Evolutionary conservation across 2,329 filamentous ascomycete species (phyloP).

Genomic region (Fusarium continuum): DNA sequence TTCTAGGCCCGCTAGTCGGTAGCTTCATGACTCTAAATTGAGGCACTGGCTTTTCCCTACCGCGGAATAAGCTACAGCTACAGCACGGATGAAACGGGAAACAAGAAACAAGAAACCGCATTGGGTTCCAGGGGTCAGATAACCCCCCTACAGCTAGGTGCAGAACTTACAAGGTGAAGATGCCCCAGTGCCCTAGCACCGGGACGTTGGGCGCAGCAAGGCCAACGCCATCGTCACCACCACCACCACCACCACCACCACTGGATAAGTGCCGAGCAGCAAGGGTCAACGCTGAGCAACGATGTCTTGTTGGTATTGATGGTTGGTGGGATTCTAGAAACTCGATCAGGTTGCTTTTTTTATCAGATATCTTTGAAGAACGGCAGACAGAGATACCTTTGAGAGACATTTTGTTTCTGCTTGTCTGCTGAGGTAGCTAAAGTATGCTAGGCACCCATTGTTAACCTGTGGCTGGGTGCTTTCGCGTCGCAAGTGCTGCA

Average conservation of each 20-base stretch:
- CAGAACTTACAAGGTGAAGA: too few species aligned
- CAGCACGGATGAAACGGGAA: conserved; percentile 26
- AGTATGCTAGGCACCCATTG: conserved; percentile 21
- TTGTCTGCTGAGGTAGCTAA: too few species aligned
- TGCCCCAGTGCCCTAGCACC: conserved; percentile 22
- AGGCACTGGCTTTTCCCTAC: conserved; percentile 16
- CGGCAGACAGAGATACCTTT: not conserved
- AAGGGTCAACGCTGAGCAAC: conserved; percentile 30
- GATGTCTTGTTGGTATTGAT: not conserved
- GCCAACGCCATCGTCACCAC: too few species aligned
- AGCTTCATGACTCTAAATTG: conserved; percentile 16
- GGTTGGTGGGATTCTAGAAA: not conserved
- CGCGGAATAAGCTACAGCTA: conserved; percentile 7
- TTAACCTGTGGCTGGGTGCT: not conserved
- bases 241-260: conserved; percentile 21
- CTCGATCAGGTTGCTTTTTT: not conserved
- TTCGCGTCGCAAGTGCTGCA: not conserved
- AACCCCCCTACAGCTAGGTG: too few species aligned
- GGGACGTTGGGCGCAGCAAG: conserved; percentile 37
- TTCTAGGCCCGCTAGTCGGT: conserved; percentile 5
- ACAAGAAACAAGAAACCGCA: conserved; percentile 23
- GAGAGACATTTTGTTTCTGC: too few species aligned
- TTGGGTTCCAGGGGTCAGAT: conserved; percentile 18
- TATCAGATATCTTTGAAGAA: not conserved
- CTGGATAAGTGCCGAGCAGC: conserved; percentile 39